Evolutionary conservation across 2,329 filamentous ascomycete species (phyloP).

Genomic region (Dactylellina parvicollis): DNA sequence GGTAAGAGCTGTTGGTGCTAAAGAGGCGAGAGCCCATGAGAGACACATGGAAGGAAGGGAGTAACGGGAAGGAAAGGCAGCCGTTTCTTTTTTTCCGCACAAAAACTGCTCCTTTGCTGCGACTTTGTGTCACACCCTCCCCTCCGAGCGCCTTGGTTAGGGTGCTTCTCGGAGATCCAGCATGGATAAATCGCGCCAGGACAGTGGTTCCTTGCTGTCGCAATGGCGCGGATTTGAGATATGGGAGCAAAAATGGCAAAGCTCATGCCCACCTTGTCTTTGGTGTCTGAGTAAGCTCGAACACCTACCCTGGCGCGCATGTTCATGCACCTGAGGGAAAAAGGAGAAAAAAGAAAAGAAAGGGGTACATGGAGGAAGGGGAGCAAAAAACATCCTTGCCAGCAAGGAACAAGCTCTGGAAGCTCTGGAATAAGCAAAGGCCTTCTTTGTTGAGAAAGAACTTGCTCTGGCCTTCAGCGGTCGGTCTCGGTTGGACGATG

Average conservation of each 20-base stretch:
- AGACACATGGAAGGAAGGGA: slow-evolving; percentile 52
- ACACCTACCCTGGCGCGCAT: slow-evolving; percentile 23
- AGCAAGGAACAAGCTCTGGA: slow-evolving; percentile 32
- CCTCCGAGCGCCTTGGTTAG: slow-evolving; percentile 34
- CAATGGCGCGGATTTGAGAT: slow-evolving; percentile 51
- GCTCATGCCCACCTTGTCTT: slow-evolving; percentile 14
- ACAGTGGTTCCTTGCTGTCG: slow-evolving; percentile 27
- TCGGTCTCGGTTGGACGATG: slow-evolving; percentile 9
- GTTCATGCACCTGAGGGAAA: slow-evolving; percentile 27
- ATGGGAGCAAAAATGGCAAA: slow-evolving; percentile 35
- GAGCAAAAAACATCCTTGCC: slow-evolving; percentile 41
- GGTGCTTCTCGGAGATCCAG: slow-evolving; percentile 35
- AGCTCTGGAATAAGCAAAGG: slow-evolving; percentile 29
- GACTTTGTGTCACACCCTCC: slow-evolving; percentile 19
- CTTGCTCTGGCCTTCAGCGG: slow-evolving; percentile 14
- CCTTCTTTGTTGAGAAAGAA: slow-evolving; percentile 46
- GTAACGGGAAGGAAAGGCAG: slow-evolving; percentile 20
- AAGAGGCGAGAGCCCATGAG: slow-evolving; percentile 48
- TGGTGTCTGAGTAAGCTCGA: slow-evolving; percentile 47
- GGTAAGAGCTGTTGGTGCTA: slow-evolving; percentile 40
- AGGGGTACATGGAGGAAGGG: slow-evolving; percentile 1
- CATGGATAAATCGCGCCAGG: slow-evolving; percentile 44
- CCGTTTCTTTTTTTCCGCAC: slow-evolving; percentile 26
- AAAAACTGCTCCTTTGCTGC: slow-evolving; percentile 18
- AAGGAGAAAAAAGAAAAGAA: slow-evolving; percentile 38